Evolutionary conservation across 306 rosid genomes (phyloP).

Genomic region (Medicago ruthenica): DNA sequence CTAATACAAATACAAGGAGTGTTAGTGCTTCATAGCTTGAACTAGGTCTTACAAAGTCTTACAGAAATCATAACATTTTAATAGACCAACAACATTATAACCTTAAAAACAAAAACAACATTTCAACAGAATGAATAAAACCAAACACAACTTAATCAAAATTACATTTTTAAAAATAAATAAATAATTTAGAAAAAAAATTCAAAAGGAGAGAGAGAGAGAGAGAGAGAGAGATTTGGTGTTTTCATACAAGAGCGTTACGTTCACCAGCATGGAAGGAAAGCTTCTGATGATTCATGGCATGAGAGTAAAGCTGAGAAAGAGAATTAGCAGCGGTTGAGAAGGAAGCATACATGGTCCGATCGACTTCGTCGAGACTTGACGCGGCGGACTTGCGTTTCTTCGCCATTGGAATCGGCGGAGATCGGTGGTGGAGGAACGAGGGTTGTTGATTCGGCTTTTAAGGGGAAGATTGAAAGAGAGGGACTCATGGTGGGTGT

Average conservation of each 20-base stretch:
- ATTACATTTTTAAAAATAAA: not conserved
- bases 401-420: constrained; percentile 48
- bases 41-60: no score
- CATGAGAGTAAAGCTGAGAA: constrained; percentile 60
- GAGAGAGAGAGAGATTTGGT: not conserved
- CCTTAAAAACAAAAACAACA: not conserved
- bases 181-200: no score
- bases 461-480: no score
- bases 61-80: not conserved
- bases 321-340: constrained; percentile 60
- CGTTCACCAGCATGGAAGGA: constrained; percentile 68
- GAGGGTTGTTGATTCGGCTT: no score
- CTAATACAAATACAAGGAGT: no score
- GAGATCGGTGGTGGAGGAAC: not conserved
- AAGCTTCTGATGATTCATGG: constrained; percentile 63
- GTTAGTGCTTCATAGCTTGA: no score
- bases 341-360: constrained; percentile 58
- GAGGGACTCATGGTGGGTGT: no score
- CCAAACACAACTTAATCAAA: constrained; percentile 3
- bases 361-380: constrained; percentile 66
- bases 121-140: not conserved
- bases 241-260: constrained; percentile 52
- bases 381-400: constrained; percentile 60
- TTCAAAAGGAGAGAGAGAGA: not conserved
- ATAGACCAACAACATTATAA: constrained; percentile 9